Percentiles rank a stretch among this genome's conserved stretches.
These are phyloP conservation scores for Hypoxylon sp. DNA, from an alignment of 2,329 filamentous ascomycete genomes.

Conservation along the genomic window DNA sequence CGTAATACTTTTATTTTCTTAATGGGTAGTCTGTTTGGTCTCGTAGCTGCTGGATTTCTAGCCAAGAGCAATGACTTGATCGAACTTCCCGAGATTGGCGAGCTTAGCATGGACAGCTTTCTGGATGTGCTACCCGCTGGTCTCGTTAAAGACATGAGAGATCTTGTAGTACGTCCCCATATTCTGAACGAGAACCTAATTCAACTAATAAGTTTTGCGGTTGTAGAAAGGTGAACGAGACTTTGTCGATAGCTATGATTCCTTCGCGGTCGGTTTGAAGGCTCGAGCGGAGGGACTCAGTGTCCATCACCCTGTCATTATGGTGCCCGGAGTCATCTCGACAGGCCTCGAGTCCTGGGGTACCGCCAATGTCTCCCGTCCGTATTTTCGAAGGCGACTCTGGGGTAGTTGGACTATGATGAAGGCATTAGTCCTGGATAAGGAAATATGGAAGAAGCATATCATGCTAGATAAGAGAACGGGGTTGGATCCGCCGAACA, in stretches of 20 bases:
- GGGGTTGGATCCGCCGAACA: slow-evolving; percentile 87
- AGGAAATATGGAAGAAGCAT: slow-evolving; percentile 93
- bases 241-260: slow-evolving; percentile 86
- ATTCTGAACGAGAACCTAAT: slow-evolving; percentile 6
- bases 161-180: slow-evolving; percentile 76
- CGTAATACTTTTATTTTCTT: slow-evolving; percentile 86
- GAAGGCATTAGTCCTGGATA: slow-evolving; percentile 91
- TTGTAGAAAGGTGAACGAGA: slow-evolving; percentile 85
- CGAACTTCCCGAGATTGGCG: slow-evolving; percentile 77
- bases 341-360: slow-evolving; percentile 98
- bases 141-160: slow-evolving; percentile 85
- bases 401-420: slow-evolving; percentile 99
- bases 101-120: slow-evolving; percentile 85
- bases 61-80: slow-evolving; percentile 91
- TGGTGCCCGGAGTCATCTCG: slow-evolving; percentile 98
- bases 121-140: slow-evolving; percentile 90
- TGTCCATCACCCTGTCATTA: slow-evolving; percentile 90
- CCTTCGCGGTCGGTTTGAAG: slow-evolving; percentile 90
- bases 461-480: slow-evolving; percentile 96
- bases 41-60: slow-evolving; percentile 90
- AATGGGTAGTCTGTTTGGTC: slow-evolving; percentile 89
- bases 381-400: slow-evolving; percentile 92
- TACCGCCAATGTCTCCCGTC: slow-evolving; percentile 84
- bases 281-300: slow-evolving; percentile 83
- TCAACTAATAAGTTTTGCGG: slow-evolving; percentile 36